Percentiles rank a stretch among this genome's conserved stretches.
These are phyloP conservation scores for Aspergillus fumigatiaffinis DNA, from an alignment of 2,329 filamentous ascomycete species.

Conservation along the genomic window DNA sequence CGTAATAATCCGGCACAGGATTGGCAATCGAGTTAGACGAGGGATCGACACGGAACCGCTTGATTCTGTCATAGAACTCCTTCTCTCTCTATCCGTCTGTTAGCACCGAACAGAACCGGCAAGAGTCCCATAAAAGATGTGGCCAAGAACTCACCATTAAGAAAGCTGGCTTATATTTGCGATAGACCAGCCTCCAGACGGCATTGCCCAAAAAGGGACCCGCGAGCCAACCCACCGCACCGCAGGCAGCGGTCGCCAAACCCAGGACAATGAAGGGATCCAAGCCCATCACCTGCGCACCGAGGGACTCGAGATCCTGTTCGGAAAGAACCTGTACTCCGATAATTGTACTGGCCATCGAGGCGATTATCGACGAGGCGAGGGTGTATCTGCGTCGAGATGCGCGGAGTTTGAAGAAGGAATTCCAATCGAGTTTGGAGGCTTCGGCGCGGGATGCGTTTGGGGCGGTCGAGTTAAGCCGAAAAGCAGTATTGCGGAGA, in stretches of 20 bases:
- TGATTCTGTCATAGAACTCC: slow-evolving; percentile 87
- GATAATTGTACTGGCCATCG: slow-evolving; percentile 56
- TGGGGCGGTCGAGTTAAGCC: slow-evolving; percentile 27
- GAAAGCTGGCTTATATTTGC: slow-evolving; percentile 68
- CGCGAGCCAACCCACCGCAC: slow-evolving; percentile 80
- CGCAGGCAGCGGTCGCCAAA: slow-evolving; percentile 70
- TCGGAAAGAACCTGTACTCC: slow-evolving; percentile 58
- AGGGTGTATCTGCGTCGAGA: slow-evolving; percentile 81
- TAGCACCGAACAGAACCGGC: slow-evolving; percentile 6
- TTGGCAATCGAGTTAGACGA: slow-evolving; percentile 84
- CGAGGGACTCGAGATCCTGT: slow-evolving; percentile 63
- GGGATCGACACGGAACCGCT: slow-evolving; percentile 88
- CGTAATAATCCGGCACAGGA: slow-evolving; percentile 95
- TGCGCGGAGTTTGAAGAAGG: slow-evolving; percentile 86
- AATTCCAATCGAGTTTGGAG: slow-evolving; percentile 73
- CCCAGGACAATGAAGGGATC: slow-evolving; percentile 86
- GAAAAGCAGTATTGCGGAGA: slow-evolving; percentile 12
- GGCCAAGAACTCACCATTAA: slow-evolving; percentile 54
- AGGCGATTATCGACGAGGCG: slow-evolving; percentile 66
- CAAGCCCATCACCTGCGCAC: slow-evolving; percentile 69
- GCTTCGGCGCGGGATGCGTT: slow-evolving; percentile 27
- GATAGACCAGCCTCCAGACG: slow-evolving; percentile 73
- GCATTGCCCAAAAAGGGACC: slow-evolving; percentile 79
- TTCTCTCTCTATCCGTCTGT: slow-evolving; percentile 71
- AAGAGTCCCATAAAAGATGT: background rate